Conservation (phyloP, 441 rosid species). For the Viola pubescens region DNA sequence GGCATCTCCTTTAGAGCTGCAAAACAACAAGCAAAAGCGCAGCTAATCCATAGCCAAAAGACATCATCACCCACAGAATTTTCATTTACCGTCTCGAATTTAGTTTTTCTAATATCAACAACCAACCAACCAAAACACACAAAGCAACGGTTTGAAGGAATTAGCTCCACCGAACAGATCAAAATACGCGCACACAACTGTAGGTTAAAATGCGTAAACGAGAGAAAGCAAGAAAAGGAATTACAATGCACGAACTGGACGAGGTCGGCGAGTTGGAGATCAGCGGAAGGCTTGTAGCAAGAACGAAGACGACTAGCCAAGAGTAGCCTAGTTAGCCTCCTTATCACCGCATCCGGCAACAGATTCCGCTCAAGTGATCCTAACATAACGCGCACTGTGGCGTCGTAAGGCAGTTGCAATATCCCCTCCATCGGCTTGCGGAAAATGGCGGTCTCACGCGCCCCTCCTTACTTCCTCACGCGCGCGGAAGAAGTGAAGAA, state of each 20-base stretch:
- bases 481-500: neutral
- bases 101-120: neutral
- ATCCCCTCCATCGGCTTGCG: slow-evolving; percentile 37
- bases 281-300: slow-evolving; percentile 43
- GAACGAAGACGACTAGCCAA: slow-evolving; percentile 63
- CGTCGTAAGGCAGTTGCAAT: slow-evolving; percentile 41
- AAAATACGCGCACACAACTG: neutral
- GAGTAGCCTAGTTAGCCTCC: slow-evolving; percentile 54
- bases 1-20: slow-evolving; percentile 75
- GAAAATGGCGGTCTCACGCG: neutral
- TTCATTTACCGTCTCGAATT: neutral
- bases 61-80: neutral
- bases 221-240: neutral
- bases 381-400: slow-evolving; percentile 40
- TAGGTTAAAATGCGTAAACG: too few species aligned
- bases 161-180: neutral
- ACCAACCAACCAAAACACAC: neutral
- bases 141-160: neutral
- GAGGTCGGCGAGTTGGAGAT: slow-evolving; percentile 59
- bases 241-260: slow-evolving; percentile 47
- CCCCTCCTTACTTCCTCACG: neutral
- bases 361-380: slow-evolving; percentile 57
- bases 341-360: slow-evolving; percentile 50
- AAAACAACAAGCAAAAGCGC: neutral
- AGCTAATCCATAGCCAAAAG: neutral